Percentiles rank a stretch among this genome's conserved stretches.
phyloP scores from a whole-genome alignment of 2,329 filamentous ascomycete species.

The Fusarium equiseti region DNA sequence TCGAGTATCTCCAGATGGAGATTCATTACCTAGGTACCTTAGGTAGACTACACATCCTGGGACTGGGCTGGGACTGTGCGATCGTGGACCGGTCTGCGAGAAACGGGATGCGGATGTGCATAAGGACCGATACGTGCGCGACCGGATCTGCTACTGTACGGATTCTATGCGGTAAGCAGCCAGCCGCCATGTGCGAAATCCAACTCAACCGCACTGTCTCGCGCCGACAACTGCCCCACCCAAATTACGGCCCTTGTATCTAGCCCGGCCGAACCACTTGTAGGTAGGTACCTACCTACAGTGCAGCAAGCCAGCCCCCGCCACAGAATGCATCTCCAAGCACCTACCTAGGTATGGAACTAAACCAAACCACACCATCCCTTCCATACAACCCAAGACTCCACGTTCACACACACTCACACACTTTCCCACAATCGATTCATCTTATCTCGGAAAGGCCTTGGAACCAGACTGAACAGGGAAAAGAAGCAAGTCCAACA shows the following conservation, averaged over 20 bases:
- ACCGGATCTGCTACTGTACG: constrained; percentile 17
- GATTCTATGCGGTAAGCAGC: background rate
- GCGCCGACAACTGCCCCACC: constrained; percentile 33
- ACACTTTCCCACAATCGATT: background rate
- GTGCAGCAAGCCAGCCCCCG: constrained; percentile 12
- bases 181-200: background rate
- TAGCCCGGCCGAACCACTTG: background rate
- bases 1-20: constrained; percentile 11
- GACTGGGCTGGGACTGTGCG: constrained; percentile 8
- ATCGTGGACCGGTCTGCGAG: constrained; percentile 16
- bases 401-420: background rate
- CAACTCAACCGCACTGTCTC: constrained; percentile 39
- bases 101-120: constrained; percentile 10
- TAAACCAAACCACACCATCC: background rate
- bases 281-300: background rate
- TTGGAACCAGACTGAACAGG: background rate
- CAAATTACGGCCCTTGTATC: background rate
- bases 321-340: constrained; percentile 18
- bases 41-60: constrained; percentile 1
- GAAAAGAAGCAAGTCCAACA: background rate
- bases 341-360: background rate
- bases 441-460: constrained; percentile 3
- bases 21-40: constrained; percentile 3
- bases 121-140: constrained; percentile 27
- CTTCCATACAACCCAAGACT: background rate